Evolutionary conservation across 306 rosid genomes (phyloP).

Genomic region (Phaseolus lunatus): DNA sequence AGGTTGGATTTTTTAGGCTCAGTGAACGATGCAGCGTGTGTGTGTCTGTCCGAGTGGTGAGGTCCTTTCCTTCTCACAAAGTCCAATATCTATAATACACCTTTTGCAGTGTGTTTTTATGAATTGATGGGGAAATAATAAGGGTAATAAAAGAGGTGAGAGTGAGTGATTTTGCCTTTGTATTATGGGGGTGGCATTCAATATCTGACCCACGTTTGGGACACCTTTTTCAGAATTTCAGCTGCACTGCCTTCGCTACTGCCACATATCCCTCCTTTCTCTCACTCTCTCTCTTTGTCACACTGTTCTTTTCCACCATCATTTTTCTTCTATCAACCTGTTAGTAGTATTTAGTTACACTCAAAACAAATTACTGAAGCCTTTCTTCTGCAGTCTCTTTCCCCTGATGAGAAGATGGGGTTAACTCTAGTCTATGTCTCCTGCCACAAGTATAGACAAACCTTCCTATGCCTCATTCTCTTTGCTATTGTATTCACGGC

Average conservation of each 20-base stretch:
- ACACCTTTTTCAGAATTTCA: constrained; percentile 55
- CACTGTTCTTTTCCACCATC: constrained; percentile 46
- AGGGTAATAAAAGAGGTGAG: constrained; percentile 18
- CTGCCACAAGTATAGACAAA: constrained; percentile 58
- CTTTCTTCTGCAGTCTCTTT: constrained; percentile 46
- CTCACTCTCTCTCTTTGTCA: constrained; percentile 2
- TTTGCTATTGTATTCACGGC: constrained; percentile 62
- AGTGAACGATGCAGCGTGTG: constrained; percentile 35
- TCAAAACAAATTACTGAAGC: constrained; percentile 40
- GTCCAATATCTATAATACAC: constrained; percentile 2
- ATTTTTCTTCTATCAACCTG: constrained; percentile 50
- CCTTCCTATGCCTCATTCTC: constrained; percentile 53
- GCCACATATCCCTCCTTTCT: constrained; percentile 47
- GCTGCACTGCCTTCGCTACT: constrained; percentile 48
- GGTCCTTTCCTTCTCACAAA: constrained; percentile 31
- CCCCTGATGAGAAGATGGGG: constrained; percentile 56
- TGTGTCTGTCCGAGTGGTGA: not conserved
- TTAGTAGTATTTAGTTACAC: constrained; percentile 40
- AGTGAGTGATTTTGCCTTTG: constrained; percentile 29
- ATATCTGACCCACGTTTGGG: constrained; percentile 57
- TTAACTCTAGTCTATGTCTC: constrained; percentile 51
- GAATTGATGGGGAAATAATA: constrained; percentile 32
- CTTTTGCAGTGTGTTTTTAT: constrained; percentile 39
- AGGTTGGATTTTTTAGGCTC: constrained; percentile 44
- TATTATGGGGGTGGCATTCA: constrained; percentile 71